Conservation (phyloP, 768 basidiomycete genomes). For the Mycena galopus region DNA sequence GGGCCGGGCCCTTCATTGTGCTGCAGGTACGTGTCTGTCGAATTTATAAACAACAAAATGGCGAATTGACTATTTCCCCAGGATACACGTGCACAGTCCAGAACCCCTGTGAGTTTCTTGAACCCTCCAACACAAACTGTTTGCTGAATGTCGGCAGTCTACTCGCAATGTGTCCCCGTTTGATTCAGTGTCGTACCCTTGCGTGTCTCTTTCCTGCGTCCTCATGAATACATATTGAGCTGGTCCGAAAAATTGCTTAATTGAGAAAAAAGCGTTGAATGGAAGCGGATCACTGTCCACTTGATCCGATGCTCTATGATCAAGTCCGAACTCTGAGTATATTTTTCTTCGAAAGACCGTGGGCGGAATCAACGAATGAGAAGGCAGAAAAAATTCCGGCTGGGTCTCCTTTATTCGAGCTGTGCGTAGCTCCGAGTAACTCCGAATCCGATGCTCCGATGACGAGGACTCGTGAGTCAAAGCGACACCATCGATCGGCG, state of each 20-base stretch:
- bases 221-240: too few species aligned
- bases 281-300: neutral
- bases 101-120: conserved; percentile 17
- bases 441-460: conserved; percentile 4
- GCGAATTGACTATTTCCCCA: neutral
- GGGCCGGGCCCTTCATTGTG: conserved; percentile 31
- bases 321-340: neutral
- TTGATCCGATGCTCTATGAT: conserved; percentile 5
- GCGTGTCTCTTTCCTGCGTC: neutral
- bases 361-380: too few species aligned
- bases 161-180: conserved; percentile 31
- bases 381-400: too few species aligned
- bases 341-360: too few species aligned
- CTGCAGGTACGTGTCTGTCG: neutral
- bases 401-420: too few species aligned
- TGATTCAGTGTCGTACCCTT: neutral
- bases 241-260: too few species aligned
- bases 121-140: neutral
- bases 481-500: neutral
- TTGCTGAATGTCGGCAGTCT: conserved; percentile 22
- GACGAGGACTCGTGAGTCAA: conserved; percentile 20
- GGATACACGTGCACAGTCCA: conserved; percentile 11
- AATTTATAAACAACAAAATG: neutral
- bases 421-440: neutral
- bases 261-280: neutral